Conservation (phyloP, 2,329 filamentous ascomycete genomes). For the Talaromyces verruculosus region DNA sequence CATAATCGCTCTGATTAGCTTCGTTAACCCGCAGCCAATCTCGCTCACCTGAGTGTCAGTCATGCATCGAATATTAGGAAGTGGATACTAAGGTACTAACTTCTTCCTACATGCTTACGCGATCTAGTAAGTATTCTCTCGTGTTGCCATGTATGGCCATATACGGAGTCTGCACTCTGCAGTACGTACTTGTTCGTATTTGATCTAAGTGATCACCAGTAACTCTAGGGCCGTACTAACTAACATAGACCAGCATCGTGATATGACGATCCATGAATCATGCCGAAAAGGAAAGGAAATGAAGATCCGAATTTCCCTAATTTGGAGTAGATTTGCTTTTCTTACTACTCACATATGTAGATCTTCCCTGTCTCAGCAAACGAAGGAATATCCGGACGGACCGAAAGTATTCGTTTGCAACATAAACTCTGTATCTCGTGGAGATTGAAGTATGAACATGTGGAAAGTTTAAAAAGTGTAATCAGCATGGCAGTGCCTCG, state of each 20-base stretch:
- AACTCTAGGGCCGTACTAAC: not conserved
- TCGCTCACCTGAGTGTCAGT: slow-evolving; percentile 18
- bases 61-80: slow-evolving; percentile 8
- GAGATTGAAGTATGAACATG: not conserved
- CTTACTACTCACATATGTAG: not conserved
- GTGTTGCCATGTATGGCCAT: not conserved
- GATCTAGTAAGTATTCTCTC: not conserved
- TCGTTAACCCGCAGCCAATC: slow-evolving; percentile 11
- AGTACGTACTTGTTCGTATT: not conserved
- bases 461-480: not conserved
- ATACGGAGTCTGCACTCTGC: not conserved
- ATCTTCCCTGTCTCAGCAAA: slow-evolving; percentile 12
- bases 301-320: not conserved
- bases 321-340: slow-evolving; percentile 2
- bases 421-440: not conserved
- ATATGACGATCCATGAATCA: slow-evolving; percentile 11
- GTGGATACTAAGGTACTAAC: not conserved
- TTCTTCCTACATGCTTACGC: slow-evolving; percentile 8
- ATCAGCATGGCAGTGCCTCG: slow-evolving; percentile 2
- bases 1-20: not conserved
- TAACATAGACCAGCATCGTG: not conserved
- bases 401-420: not conserved
- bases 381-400: not conserved
- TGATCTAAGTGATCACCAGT: not conserved
- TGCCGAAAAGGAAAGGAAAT: slow-evolving; percentile 1